These are phyloP conservation scores for Cutaneotrichosporon sp. DNA, from an alignment of 1,284 basidiomycete species.

Conservation along the genomic window DNA sequence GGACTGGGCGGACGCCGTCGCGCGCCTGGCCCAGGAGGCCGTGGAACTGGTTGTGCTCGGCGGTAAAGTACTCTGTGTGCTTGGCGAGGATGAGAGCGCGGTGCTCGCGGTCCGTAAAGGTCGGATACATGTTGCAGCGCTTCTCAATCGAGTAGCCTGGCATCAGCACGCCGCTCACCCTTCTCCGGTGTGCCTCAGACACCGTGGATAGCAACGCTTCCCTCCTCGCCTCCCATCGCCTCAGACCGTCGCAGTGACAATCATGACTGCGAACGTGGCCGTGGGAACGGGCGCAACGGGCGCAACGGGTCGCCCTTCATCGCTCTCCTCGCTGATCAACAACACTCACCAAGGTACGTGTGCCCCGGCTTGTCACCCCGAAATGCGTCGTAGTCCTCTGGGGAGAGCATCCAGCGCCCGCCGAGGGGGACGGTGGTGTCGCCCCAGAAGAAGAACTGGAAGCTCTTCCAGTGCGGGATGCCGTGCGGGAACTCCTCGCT, in stretches of 20 bases:
- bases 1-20: slow-evolving; percentile 11
- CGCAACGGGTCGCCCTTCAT: too few relatives aligned
- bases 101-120: slow-evolving; percentile 33
- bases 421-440: slow-evolving; percentile 37
- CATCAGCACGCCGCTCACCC: slow-evolving; percentile 7
- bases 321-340: background rate
- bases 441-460: slow-evolving; percentile 47
- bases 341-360: slow-evolving; percentile 44
- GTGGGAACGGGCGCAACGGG: too few relatives aligned
- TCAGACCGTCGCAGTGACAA: too few relatives aligned
- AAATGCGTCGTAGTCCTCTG: slow-evolving; percentile 40
- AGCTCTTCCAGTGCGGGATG: slow-evolving; percentile 50
- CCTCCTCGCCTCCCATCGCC: too few relatives aligned
- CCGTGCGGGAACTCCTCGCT: slow-evolving; percentile 29
- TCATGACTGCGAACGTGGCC: too few relatives aligned
- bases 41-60: slow-evolving; percentile 11
- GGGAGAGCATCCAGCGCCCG: slow-evolving; percentile 44
- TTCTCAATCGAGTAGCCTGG: slow-evolving; percentile 52
- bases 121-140: slow-evolving; percentile 29
- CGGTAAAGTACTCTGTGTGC: slow-evolving; percentile 39
- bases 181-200: too few relatives aligned
- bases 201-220: too few relatives aligned
- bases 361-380: slow-evolving; percentile 25
- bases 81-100: slow-evolving; percentile 53
- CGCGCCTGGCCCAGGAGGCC: slow-evolving; percentile 12